Evolutionary conservation across 371 early-diverging fungal genomes (phyloP).

Genomic region (Parasitella parasitica): DNA sequence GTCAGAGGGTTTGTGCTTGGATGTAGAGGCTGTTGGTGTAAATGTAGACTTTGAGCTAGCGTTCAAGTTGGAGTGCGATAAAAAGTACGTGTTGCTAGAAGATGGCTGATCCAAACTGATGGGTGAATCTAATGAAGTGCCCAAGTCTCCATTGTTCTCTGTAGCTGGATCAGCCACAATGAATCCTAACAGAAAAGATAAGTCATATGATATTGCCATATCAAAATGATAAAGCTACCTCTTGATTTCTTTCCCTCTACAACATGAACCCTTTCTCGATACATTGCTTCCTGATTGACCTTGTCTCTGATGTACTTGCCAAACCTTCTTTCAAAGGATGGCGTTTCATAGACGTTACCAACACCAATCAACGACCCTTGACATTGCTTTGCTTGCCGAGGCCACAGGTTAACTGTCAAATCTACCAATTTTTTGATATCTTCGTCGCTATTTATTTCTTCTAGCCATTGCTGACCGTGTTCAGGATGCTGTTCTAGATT

Average conservation of each 20-base stretch:
- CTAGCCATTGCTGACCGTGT: conserved; percentile 5
- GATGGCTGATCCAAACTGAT: not conserved
- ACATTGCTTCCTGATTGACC: not conserved
- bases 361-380: not conserved
- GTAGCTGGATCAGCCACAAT: not conserved
- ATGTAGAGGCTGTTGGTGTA: not conserved
- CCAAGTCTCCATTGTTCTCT: not conserved
- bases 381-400: not conserved
- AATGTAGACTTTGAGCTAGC: not conserved
- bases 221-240: too few species aligned
- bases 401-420: not conserved
- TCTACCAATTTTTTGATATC: not conserved
- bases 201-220: too few species aligned
- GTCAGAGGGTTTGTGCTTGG: not conserved
- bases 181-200: not conserved
- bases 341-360: not conserved
- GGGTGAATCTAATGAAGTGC: not conserved
- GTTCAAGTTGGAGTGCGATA: not conserved
- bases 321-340: not conserved
- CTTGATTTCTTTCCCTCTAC: not conserved
- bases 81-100: not conserved
- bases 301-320: not conserved
- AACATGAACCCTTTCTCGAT: not conserved
- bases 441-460: conserved; percentile 5
- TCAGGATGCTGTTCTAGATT: conserved; percentile 10